Conservation (phyloP, 495 filamentous ascomycete species). For the Aspergillus conjunctus region DNA sequence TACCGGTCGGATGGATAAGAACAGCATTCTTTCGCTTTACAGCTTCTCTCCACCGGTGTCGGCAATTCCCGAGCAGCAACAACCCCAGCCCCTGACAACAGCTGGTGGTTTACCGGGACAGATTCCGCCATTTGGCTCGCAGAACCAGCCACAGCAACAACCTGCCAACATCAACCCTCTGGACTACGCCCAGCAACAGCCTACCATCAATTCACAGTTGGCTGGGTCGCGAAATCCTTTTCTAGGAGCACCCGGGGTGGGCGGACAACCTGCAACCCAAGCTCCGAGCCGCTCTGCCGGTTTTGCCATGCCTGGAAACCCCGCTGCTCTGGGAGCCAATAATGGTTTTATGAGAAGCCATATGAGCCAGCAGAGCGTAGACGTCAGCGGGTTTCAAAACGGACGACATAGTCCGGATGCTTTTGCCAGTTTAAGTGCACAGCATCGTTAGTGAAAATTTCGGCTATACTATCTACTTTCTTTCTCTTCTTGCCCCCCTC, state of each 20-base stretch:
- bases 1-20: slow-evolving; percentile 67
- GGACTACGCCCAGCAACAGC: slow-evolving; percentile 36
- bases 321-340: slow-evolving; percentile 20
- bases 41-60: slow-evolving; percentile 71
- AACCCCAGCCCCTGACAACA: slow-evolving; percentile 21
- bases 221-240: slow-evolving; percentile 46
- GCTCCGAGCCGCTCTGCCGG: slow-evolving; percentile 19
- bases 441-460: slow-evolving; percentile 35
- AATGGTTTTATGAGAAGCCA: slow-evolving; percentile 50
- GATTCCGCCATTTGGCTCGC: slow-evolving; percentile 28
- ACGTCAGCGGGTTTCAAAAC: slow-evolving; percentile 70
- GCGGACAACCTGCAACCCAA: slow-evolving; percentile 22
- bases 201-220: slow-evolving; percentile 3
- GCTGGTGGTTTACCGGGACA: slow-evolving; percentile 25
- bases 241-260: slow-evolving; percentile 22
- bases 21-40: slow-evolving; percentile 85
- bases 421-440: slow-evolving; percentile 88
- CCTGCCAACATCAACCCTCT: slow-evolving; percentile 33
- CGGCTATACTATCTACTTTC: slow-evolving; percentile 11
- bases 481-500: slow-evolving; percentile 9
- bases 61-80: slow-evolving; percentile 37
- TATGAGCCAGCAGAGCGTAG: slow-evolving; percentile 87
- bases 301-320: slow-evolving; percentile 23
- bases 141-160: slow-evolving; percentile 30
- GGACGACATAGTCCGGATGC: slow-evolving; percentile 95